Evolutionary conservation across 495 filamentous ascomycete genomes (phyloP), one percentile per base, ranked within the genome.

Genomic region (Mytilinidion resinicola): DNA sequence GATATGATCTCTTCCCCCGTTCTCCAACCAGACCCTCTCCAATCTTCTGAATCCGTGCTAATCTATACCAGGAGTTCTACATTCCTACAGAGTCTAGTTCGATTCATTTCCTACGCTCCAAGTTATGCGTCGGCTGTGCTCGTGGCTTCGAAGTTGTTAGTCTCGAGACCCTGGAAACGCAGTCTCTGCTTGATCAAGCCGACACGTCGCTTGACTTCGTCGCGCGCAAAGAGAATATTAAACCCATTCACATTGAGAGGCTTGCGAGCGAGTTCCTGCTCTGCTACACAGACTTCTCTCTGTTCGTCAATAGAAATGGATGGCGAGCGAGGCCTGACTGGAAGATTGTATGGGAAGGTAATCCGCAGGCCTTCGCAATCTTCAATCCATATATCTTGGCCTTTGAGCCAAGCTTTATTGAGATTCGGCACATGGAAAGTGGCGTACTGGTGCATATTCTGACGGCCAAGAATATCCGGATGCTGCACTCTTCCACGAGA

Each of bases 121-220:
- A 95, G 66, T 82, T 99, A 17, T 99, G 95, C 69, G 93, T 97
- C 44, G 95, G 91, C 37, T 97, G 93, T 73, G 85, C 90, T 3
- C 81, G 88, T 67, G 95, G 95, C 41, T 99, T 99, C 73, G 95
- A 99, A 69, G 91, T 99, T 46, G 95, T 99, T 63, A 89, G 84
- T 67, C 82, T 99, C 21, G 95, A 99, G 69, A 99, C 93, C 0
- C 87, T 96, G 15, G 95, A 97, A 73, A 96, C 91, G 8, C 95
- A 99, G 74, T 91, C 91, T 33, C 81, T 99, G 46, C 84, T 99
- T 55, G 95, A 99, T 69, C 93, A 96, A 71, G 95, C 95, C 55
- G 95, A 99, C 73, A 99, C 95, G 1, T 96, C 91, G 30, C 82
- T 99, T 53, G 95, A 99, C 70, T 96, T 99, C 64, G 92, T 97